Conservation (phyloP, 768 basidiomycete genomes). For the Lepiota subincarnata region DNA sequence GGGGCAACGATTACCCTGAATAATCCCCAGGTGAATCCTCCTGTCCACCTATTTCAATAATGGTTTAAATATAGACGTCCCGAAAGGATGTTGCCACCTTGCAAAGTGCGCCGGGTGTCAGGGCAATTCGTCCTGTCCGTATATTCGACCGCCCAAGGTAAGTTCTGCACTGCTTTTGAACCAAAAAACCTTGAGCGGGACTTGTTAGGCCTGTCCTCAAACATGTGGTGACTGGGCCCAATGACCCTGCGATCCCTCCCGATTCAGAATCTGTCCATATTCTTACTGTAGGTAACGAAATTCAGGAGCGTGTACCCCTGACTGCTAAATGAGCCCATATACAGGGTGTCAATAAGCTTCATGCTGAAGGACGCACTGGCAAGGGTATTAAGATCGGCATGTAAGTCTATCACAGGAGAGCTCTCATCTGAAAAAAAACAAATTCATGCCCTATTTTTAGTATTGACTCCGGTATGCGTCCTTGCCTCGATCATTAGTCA, state of each 20-base stretch:
- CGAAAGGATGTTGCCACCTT: slow-evolving; percentile 45
- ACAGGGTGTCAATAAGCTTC: slow-evolving; percentile 61
- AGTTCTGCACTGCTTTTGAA: slow-evolving; percentile 4
- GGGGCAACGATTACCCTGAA: slow-evolving; percentile 52
- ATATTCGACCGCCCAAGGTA: slow-evolving; percentile 40
- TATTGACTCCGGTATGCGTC: slow-evolving; percentile 41
- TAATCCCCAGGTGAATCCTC: slow-evolving; percentile 23
- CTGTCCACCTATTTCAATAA: not conserved
- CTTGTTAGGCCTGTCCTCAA: slow-evolving; percentile 36
- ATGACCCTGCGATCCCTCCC: slow-evolving; percentile 38
- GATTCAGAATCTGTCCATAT: slow-evolving; percentile 50
- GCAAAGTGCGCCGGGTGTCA: slow-evolving; percentile 44
- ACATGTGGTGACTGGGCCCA: slow-evolving; percentile 35
- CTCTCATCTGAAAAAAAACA: too few species aligned
- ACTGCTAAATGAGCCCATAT: not conserved
- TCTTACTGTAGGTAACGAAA: slow-evolving; percentile 37
- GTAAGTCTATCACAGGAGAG: slow-evolving; percentile 26
- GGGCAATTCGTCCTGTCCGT: slow-evolving; percentile 53
- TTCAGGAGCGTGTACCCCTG: not conserved
- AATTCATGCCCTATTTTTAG: slow-evolving; percentile 19
- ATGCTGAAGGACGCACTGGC: slow-evolving; percentile 58
- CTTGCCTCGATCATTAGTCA: not conserved
- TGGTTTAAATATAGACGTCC: not conserved
- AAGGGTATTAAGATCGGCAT: slow-evolving; percentile 66
- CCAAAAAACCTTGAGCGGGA: not conserved